Evolutionary conservation across 1,139 yeast genomes (phyloP).

Genomic region (Komagataea norvegica): DNA sequence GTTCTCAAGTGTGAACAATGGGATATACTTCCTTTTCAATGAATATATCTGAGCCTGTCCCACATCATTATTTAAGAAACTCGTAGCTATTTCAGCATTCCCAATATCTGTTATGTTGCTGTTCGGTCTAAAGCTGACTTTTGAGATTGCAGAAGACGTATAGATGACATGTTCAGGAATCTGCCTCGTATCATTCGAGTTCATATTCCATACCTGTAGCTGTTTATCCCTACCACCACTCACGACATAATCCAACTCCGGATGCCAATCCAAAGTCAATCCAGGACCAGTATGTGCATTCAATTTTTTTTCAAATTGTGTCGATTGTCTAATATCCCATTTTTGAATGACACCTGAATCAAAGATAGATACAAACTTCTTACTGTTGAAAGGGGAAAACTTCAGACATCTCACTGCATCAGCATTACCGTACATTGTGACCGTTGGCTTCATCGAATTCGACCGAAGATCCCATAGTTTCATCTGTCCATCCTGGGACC

Average conservation of each 20-base stretch:
- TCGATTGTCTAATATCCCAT: conserved; percentile 69
- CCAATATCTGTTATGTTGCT: conserved; percentile 37
- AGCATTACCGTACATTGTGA: conserved; percentile 35
- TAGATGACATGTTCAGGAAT: conserved; percentile 68
- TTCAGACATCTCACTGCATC: conserved; percentile 65
- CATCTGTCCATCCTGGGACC: conserved; percentile 87
- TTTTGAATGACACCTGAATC: conserved; percentile 86
- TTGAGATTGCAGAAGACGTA: conserved; percentile 58
- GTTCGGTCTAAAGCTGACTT: conserved; percentile 50
- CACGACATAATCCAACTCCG: conserved; percentile 71
- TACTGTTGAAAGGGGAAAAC: conserved; percentile 47
- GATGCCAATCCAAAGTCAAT: conserved; percentile 83
- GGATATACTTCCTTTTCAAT: conserved; percentile 67
- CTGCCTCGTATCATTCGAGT: conserved; percentile 26
- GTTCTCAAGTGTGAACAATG: conserved; percentile 56
- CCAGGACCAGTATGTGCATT: conserved; percentile 95
- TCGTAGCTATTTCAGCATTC: conserved; percentile 67
- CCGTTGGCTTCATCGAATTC: conserved; percentile 27
- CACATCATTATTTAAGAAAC: conserved; percentile 73
- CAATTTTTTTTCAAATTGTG: conserved; percentile 62
- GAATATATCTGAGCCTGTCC: conserved; percentile 64
- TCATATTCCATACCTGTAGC: conserved; percentile 73
- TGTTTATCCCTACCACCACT: conserved; percentile 94
- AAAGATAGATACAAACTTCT: conserved; percentile 65
- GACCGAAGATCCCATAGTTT: conserved; percentile 84